A percentile compares a stretch with the other conserved stretches of the same genome.
Evolutionary conservation across 495 filamentous ascomycete species (phyloP).

Genomic region (Xylaria intraflava): DNA sequence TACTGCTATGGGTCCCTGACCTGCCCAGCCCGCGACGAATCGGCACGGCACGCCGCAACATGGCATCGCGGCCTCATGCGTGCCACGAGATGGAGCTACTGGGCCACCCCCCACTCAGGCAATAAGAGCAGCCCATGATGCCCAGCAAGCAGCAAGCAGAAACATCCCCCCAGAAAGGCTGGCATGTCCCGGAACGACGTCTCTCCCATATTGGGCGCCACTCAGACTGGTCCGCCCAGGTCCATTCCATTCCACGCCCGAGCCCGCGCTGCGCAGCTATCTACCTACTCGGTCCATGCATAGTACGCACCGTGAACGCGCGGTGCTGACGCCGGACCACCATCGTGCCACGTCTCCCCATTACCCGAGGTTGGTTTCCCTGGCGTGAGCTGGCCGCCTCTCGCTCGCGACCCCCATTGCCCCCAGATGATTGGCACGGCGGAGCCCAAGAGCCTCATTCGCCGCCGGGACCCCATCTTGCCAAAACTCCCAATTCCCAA

Average conservation of each 20-base stretch:
- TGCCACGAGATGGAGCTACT: conserved; percentile 9
- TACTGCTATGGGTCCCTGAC: neutral
- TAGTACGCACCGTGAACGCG: neutral
- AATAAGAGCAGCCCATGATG: neutral
- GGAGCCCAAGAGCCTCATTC: conserved; percentile 3
- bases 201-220: conserved; percentile 4
- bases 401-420: neutral
- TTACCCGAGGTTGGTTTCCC: neutral
- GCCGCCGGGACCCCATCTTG: neutral
- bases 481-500: neutral
- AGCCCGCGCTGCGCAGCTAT: conserved; percentile 4
- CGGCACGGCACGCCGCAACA: neutral
- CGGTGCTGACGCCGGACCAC: conserved; percentile 1
- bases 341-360: conserved; percentile 8
- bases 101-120: conserved; percentile 1
- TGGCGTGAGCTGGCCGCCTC: neutral
- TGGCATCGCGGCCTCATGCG: conserved; percentile 5
- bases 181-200: neutral
- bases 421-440: neutral
- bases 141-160: conserved; percentile 4
- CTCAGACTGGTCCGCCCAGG: neutral
- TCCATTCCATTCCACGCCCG: neutral
- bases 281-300: neutral
- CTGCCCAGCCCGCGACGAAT: neutral
- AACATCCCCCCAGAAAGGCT: neutral